Evolutionary conservation across 345 rosid species (phyloP).

Genomic region (Eucalyptus polyanthemos): DNA sequence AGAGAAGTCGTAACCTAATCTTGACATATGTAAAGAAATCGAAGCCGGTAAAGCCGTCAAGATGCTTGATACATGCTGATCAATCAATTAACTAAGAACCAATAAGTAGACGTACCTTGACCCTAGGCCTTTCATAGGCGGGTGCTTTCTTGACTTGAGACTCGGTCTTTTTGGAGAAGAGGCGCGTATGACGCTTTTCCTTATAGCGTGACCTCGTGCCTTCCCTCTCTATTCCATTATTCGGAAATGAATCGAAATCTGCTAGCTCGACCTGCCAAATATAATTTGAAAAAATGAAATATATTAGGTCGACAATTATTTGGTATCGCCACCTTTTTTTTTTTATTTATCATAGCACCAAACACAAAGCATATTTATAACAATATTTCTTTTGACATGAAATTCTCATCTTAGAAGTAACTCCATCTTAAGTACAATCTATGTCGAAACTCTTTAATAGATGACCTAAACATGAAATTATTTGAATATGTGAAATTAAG

Average conservation of each 20-base stretch:
- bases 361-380: neutral
- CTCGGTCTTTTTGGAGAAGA: conserved; percentile 76
- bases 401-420: neutral
- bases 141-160: conserved; percentile 76
- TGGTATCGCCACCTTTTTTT: neutral
- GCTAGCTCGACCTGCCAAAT: conserved; percentile 53
- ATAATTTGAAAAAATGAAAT: neutral
- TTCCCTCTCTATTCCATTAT: conserved; percentile 44
- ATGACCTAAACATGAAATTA: neutral
- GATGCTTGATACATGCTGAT: neutral
- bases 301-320: neutral
- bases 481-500: neutral
- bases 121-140: conserved; percentile 80
- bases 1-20: neutral
- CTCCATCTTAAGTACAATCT: neutral
- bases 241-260: conserved; percentile 53
- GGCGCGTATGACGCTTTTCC: conserved; percentile 67
- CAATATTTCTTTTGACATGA: neutral
- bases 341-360: neutral
- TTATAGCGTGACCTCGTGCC: conserved; percentile 74
- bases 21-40: neutral
- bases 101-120: conserved; percentile 33
- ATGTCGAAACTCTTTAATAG: neutral
- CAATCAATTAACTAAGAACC: neutral
- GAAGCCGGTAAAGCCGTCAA: neutral